Conservation (phyloP, 2,329 filamentous ascomycete genomes). For the Tolypocladium inflatum region DNA sequence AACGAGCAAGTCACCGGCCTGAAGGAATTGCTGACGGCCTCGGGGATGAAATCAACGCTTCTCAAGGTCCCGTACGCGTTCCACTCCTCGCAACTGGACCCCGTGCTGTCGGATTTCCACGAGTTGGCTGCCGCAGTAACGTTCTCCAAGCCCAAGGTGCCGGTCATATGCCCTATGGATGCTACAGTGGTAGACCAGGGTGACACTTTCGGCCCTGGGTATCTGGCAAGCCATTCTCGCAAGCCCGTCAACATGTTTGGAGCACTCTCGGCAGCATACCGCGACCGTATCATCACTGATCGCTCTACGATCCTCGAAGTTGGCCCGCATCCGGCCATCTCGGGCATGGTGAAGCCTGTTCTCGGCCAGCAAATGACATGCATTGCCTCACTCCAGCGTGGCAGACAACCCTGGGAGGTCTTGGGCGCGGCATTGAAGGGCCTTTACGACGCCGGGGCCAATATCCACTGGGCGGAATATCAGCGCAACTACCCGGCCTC, state of each 20-base stretch:
- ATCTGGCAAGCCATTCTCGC: background rate
- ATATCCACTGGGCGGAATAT: slow-evolving; percentile 60
- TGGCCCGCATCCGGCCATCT: slow-evolving; percentile 1
- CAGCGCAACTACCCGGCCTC: slow-evolving; percentile 36
- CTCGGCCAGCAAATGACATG: background rate
- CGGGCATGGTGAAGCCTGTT: slow-evolving; percentile 1
- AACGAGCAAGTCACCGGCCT: slow-evolving; percentile 16
- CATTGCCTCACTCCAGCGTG: slow-evolving; percentile 36
- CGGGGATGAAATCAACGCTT: slow-evolving; percentile 15
- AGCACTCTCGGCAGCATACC: background rate
- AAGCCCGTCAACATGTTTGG: background rate
- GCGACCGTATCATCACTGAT: background rate
- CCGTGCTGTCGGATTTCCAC: slow-evolving; percentile 37
- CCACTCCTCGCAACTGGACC: slow-evolving; percentile 20
- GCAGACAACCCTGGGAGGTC: slow-evolving; percentile 30
- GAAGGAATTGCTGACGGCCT: background rate
- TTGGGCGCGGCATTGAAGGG: background rate
- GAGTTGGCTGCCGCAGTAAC: slow-evolving; percentile 45
- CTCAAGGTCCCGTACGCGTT: slow-evolving; percentile 23
- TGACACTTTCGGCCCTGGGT: background rate
- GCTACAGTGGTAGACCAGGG: background rate
- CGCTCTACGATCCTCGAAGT: background rate
- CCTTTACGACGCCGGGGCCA: background rate
- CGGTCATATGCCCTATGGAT: background rate
- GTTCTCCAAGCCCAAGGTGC: background rate